Percentiles rank a stretch among this genome's conserved stretches.
Evolutionary conservation across 129 eudicot species (phyloP).

Genomic region (Pulicaria dysenterica): DNA sequence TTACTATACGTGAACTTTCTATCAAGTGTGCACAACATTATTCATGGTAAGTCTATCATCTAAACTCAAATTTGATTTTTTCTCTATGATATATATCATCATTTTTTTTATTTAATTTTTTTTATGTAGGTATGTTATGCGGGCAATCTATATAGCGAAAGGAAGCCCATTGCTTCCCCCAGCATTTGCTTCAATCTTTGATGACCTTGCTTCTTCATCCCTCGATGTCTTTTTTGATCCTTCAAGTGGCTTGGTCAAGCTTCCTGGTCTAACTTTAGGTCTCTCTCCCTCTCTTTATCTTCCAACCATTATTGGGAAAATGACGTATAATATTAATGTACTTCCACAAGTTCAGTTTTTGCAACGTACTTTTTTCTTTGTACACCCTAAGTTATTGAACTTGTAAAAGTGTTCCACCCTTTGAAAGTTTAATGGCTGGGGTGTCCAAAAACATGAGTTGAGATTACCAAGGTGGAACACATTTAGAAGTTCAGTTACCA

Average conservation of each 20-base stretch:
- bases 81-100: background rate
- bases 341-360: no score
- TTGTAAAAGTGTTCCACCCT: no score
- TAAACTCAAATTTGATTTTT: background rate
- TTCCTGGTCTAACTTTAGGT: slow-evolving; percentile 96
- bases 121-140: slow-evolving; percentile 76
- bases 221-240: slow-evolving; percentile 99
- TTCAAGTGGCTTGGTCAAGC: slow-evolving; percentile 72
- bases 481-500: no score
- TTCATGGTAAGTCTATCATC: slow-evolving; percentile 63
- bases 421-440: no score
- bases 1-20: slow-evolving; percentile 78
- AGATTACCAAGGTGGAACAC: no score
- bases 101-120: slow-evolving; percentile 3
- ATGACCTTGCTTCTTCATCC: slow-evolving; percentile 93
- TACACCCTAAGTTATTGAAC: no score
- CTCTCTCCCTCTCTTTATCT: slow-evolving; percentile 25
- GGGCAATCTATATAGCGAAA: slow-evolving; percentile 91
- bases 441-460: no score
- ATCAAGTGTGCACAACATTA: slow-evolving; percentile 97
- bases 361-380: no score
- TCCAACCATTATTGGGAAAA: background rate
- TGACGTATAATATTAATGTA: no score
- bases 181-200: slow-evolving; percentile 89
- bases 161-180: slow-evolving; percentile 99